Conservation (phyloP, 352 stramenopile species). For the Pythium graminicola region DNA sequence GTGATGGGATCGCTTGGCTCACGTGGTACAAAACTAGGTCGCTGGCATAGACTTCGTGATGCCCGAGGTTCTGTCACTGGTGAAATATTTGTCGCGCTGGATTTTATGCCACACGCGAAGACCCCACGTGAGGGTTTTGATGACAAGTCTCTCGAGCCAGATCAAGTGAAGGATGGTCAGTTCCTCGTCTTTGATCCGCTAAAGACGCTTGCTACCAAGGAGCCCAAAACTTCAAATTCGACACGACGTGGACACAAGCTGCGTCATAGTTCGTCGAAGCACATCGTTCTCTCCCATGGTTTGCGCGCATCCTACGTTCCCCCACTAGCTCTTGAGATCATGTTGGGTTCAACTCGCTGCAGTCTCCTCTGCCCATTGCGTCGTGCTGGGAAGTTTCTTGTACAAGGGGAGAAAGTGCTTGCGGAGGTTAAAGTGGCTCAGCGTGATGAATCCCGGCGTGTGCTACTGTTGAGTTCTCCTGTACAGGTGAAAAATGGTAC, state of each 20-base stretch:
- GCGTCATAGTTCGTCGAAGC: slow-evolving; percentile 30
- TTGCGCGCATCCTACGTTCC: slow-evolving; percentile 78
- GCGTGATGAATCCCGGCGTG: slow-evolving; percentile 74
- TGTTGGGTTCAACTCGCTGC: slow-evolving; percentile 59
- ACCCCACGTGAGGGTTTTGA: slow-evolving; percentile 18
- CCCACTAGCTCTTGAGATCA: slow-evolving; percentile 75
- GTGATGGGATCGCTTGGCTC: slow-evolving; percentile 72
- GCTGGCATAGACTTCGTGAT: slow-evolving; percentile 82
- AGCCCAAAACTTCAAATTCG: slow-evolving; percentile 22
- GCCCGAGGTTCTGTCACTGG: slow-evolving; percentile 68
- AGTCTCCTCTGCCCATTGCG: slow-evolving; percentile 79
- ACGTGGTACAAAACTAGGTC: slow-evolving; percentile 57
- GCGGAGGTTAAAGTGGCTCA: slow-evolving; percentile 87
- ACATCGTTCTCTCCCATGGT: slow-evolving; percentile 68
- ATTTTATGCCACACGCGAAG: slow-evolving; percentile 58
- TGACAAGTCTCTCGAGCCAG: slow-evolving; percentile 43
- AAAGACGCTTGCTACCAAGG: slow-evolving; percentile 62
- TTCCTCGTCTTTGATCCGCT: slow-evolving; percentile 85
- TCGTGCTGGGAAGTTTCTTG: slow-evolving; percentile 81
- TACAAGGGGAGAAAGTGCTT: slow-evolving; percentile 78
- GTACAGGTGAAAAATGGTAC: slow-evolving; percentile 85
- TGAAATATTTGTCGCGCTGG: slow-evolving; percentile 77
- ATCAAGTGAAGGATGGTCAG: slow-evolving; percentile 76
- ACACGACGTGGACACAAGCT: slow-evolving; percentile 21
- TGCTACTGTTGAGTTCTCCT: slow-evolving; percentile 78